A percentile compares a stretch with the other conserved stretches of the same genome.
Conservation (phyloP, 768 basidiomycete species). For the Rhodotorula paludigena region DNA sequence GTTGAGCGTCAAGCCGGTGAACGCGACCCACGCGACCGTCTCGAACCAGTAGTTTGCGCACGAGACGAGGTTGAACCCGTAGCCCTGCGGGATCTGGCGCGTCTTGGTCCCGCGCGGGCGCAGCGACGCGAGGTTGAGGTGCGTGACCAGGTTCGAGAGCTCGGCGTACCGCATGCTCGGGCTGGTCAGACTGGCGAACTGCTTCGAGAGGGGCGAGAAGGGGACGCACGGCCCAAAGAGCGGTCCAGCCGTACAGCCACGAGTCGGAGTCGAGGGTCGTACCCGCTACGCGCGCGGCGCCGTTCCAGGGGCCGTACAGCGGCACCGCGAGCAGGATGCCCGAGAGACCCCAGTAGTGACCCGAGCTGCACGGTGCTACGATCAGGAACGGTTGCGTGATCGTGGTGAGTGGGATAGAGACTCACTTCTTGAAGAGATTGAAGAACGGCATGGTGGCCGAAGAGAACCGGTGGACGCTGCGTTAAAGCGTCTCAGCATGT, state of each 20-base stretch:
- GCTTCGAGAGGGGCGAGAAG: background rate
- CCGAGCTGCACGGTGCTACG: conserved; percentile 57
- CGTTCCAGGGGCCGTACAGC: conserved; percentile 74
- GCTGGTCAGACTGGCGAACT: background rate
- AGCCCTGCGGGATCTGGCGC: conserved; percentile 85
- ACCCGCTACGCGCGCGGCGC: conserved; percentile 60
- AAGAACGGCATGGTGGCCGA: conserved; percentile 83
- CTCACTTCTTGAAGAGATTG: conserved; percentile 86
- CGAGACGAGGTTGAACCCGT: conserved; percentile 79
- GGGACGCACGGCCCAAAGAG: conserved; percentile 66
- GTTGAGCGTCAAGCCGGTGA: conserved; percentile 73
- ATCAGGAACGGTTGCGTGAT: background rate
- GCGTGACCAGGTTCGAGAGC: conserved; percentile 75
- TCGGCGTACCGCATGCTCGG: conserved; percentile 62
- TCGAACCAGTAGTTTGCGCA: conserved; percentile 97
- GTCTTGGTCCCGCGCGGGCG: conserved; percentile 68
- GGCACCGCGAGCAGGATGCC: conserved; percentile 74
- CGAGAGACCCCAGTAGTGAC: conserved; percentile 78
- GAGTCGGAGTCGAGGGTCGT: conserved; percentile 58
- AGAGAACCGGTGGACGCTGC: conserved; percentile 87
- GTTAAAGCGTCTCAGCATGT: background rate
- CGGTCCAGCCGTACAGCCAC: conserved; percentile 64
- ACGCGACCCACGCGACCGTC: conserved; percentile 64
- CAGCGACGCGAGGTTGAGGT: conserved; percentile 73
- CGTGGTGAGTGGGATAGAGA: background rate